Conservation (phyloP, 2,329 filamentous ascomycete species). For the Aspergillus terreus region DNA sequence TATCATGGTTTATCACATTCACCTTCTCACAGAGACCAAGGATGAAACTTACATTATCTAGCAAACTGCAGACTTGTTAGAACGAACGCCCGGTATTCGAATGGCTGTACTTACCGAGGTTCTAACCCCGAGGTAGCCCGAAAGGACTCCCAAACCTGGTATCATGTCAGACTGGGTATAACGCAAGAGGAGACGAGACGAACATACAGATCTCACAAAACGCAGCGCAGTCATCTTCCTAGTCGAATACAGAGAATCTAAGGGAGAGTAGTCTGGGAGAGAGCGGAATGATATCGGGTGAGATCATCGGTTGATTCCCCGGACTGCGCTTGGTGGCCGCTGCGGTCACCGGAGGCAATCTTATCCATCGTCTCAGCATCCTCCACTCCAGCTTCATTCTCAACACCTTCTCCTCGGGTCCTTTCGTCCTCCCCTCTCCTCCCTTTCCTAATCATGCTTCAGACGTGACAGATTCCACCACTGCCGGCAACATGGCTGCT, state of each 20-base stretch:
- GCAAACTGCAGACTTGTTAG: slow-evolving; percentile 18
- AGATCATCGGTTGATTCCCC: slow-evolving; percentile 16
- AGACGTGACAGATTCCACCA: slow-evolving; percentile 20
- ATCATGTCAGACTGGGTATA: neutral
- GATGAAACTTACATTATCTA: slow-evolving; percentile 38
- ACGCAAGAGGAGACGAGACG: neutral
- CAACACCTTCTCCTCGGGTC: neutral
- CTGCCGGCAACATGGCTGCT: slow-evolving; percentile 47
- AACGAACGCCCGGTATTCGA: neutral
- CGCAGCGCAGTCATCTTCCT: slow-evolving; percentile 51
- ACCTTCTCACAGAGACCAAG: no score
- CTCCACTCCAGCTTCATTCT: neutral
- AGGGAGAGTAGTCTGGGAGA: neutral
- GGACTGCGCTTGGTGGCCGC: slow-evolving; percentile 28
- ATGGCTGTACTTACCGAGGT: slow-evolving; percentile 61
- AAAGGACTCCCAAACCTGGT: slow-evolving; percentile 79
- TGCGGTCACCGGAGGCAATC: slow-evolving; percentile 23
- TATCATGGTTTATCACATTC: no score
- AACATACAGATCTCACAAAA: slow-evolving; percentile 63
- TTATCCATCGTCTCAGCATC: slow-evolving; percentile 5
- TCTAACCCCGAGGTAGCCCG: slow-evolving; percentile 81
- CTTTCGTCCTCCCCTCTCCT: slow-evolving; percentile 9
- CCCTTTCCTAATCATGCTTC: slow-evolving; percentile 21
- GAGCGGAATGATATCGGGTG: slow-evolving; percentile 8
- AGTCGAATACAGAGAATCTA: neutral